Evolutionary conservation across 1,284 basidiomycete genomes (phyloP), one percentile per base, ranked within the genome.

Genomic region (Coriolopsis trogii): DNA sequence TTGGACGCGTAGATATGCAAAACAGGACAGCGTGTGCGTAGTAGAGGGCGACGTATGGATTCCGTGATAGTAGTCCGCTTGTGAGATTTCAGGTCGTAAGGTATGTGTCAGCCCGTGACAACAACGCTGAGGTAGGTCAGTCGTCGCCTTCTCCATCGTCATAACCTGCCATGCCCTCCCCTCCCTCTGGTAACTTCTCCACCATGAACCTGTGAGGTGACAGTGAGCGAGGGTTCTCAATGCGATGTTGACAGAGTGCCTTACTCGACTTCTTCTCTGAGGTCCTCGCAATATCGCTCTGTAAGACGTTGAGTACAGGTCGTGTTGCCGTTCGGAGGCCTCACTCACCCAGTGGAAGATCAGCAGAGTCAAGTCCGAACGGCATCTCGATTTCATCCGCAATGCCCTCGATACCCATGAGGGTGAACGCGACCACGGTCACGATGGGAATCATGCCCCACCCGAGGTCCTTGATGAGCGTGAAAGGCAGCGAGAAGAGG

Each of bases 321-420:
- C 30, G 12, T 40, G 12, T 26, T 33, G 47, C 46, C 18, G 37
- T 18, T 34, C 13, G 21, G 25, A 16, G 20, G 24, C 28, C 36
- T 28, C n/a, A 64, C 70, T 44, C 62, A 88, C 87, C 87, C 12
- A 91, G 72, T 10, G 89, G 84, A 56, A 93, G 73, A 68, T 88
- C 86, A 3, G 77, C 73, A 12, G 77, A 72, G 63, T 89, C 84
- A 25, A 73, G 70, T 15, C 87, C 88, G 56, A 89, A 91, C 2
- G 93, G 93, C 86, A 91, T 90, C 68, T 95, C 93, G 58, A 95
- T 91, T 70, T 94, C 87, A 56, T 93, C 87, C 0, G 93, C 93
- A 56, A 96, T 95, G 9, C 93, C 93, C 72, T 96, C 94, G 47
- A 96, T 89, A 10, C 93, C 93, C 87, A 94, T 93, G 56, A 95